These are phyloP conservation scores for Arthrinium phaeospermum DNA, from an alignment of 2,329 filamentous ascomycete genomes.

Conservation along the genomic window DNA sequence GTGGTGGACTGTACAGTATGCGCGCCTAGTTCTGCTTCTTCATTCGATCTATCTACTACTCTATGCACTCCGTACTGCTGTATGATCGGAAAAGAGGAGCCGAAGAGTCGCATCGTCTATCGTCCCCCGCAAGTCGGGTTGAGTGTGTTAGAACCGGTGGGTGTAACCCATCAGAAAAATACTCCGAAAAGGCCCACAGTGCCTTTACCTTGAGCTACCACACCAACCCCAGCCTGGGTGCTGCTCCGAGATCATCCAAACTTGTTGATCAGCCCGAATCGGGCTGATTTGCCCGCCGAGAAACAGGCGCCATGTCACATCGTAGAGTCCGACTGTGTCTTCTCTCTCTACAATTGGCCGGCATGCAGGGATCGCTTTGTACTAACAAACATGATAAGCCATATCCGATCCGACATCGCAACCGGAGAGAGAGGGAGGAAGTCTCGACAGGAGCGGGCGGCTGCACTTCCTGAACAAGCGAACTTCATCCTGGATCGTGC, in stretches of 20 bases:
- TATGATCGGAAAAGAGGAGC: neutral
- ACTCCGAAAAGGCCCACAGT: neutral
- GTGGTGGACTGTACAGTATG: too few relatives aligned
- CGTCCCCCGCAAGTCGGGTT: neutral
- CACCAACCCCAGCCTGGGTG: neutral
- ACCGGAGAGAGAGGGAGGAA: neutral
- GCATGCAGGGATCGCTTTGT: neutral
- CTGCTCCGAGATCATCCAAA: neutral
- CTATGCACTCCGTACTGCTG: neutral
- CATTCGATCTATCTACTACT: neutral
- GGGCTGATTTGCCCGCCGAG: neutral
- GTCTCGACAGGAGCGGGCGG: neutral
- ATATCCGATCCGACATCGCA: conserved; percentile 1
- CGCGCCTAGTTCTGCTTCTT: neutral
- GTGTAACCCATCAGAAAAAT: neutral
- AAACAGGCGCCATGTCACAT: neutral
- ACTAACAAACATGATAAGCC: neutral
- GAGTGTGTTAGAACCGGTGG: neutral
- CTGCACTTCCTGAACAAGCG: neutral
- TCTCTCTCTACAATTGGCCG: neutral
- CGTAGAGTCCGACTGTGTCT: neutral
- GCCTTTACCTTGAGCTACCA: neutral
- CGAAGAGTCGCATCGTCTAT: neutral
- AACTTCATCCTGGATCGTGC: neutral
- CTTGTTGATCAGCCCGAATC: neutral